A percentile compares a stretch with the other conserved stretches of the same genome.
Evolutionary conservation across 2,329 filamentous ascomycete species (phyloP).

Genomic region (Alternaria brassicae): DNA sequence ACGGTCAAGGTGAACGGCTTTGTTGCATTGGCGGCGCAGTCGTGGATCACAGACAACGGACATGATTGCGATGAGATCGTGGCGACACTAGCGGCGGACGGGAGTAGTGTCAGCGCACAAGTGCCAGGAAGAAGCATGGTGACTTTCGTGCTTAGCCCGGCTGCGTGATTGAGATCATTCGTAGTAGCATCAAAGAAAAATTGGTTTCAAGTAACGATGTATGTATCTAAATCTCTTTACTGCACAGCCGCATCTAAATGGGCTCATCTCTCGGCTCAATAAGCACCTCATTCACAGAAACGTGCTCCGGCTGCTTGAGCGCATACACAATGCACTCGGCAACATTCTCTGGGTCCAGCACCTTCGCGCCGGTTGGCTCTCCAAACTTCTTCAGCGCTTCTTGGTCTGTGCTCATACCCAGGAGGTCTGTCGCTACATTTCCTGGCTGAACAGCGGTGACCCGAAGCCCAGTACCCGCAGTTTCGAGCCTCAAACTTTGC

Average conservation of each 20-base stretch:
- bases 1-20: slow-evolving; percentile 40
- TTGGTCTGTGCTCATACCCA: slow-evolving; percentile 75
- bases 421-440: slow-evolving; percentile 75
- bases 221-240: background rate
- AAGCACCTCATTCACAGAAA: slow-evolving; percentile 80
- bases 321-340: slow-evolving; percentile 77
- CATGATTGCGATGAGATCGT: slow-evolving; percentile 30
- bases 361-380: slow-evolving; percentile 75
- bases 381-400: slow-evolving; percentile 83
- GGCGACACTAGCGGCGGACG: slow-evolving; percentile 25
- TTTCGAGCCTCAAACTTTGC: slow-evolving; percentile 77
- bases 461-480: slow-evolving; percentile 73
- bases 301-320: slow-evolving; percentile 74
- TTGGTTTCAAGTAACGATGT: background rate
- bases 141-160: slow-evolving; percentile 32
- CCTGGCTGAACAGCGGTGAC: slow-evolving; percentile 80
- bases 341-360: slow-evolving; percentile 76
- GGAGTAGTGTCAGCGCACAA: slow-evolving; percentile 27
- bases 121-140: slow-evolving; percentile 39
- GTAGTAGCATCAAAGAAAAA: background rate
- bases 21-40: slow-evolving; percentile 33
- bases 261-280: slow-evolving; percentile 58
- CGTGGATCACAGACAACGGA: slow-evolving; percentile 51
- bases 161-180: background rate
- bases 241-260: slow-evolving; percentile 23